Conservation (phyloP, 2,329 filamentous ascomycete genomes). For the Hypocrella siamensis region DNA sequence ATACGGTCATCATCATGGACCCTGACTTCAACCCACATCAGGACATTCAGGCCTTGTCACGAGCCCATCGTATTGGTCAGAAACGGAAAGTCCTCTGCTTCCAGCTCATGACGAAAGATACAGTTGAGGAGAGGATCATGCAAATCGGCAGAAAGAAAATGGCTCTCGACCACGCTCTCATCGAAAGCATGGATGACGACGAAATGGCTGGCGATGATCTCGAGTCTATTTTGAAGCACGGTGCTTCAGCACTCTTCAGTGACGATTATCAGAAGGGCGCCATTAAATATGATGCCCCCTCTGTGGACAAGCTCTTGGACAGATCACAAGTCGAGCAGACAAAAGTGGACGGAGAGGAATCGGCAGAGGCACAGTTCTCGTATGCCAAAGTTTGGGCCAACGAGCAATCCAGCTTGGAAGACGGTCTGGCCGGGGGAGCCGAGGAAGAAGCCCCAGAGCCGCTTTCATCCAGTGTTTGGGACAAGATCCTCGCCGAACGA, state of each 20-base stretch:
- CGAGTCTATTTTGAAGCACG: constrained; percentile 76
- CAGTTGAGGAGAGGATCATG: constrained; percentile 89
- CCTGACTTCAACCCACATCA: constrained; percentile 97
- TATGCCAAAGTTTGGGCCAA: constrained; percentile 90
- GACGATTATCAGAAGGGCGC: constrained; percentile 55
- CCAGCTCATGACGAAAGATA: constrained; percentile 78
- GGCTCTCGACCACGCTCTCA: constrained; percentile 85
- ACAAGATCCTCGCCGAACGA: constrained; percentile 71
- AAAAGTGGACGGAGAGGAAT: constrained; percentile 42
- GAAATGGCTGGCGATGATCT: constrained; percentile 66
- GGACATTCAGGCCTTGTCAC: constrained; percentile 86
- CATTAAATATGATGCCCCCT: constrained; percentile 66
- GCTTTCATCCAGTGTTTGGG: constrained; percentile 64
- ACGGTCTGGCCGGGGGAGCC: constrained; percentile 37
- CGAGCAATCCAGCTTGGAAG: constrained; percentile 51
- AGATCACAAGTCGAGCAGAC: constrained; percentile 67
- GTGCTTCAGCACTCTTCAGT: constrained; percentile 73
- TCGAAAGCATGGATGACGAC: constrained; percentile 80
- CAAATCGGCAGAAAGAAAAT: constrained; percentile 93
- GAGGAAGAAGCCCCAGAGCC: constrained; percentile 34
- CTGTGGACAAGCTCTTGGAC: constrained; percentile 84
- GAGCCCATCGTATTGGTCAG: constrained; percentile 92
- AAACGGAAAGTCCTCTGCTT: constrained; percentile 93
- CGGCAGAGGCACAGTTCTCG: constrained; percentile 68
- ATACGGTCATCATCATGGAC: constrained; percentile 95